Conservation (phyloP, 805 yeast species). For the Candida namnaoensis region DNA sequence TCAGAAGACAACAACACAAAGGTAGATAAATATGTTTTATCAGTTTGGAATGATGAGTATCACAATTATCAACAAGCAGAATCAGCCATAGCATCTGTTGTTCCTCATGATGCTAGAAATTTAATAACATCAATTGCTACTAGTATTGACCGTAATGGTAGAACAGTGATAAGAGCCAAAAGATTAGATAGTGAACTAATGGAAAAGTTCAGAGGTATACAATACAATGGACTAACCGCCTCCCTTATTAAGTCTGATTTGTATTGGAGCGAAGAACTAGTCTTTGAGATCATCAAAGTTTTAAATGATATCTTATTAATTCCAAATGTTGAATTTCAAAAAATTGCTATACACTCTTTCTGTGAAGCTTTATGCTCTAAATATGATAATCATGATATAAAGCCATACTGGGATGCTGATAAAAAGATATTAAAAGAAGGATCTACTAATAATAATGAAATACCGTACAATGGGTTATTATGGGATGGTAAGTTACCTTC, state of each 20-base stretch:
- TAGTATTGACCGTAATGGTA: slow-evolving; percentile 40
- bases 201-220: slow-evolving; percentile 29
- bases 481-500: too few relatives aligned
- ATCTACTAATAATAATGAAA: too few relatives aligned
- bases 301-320: slow-evolving; percentile 29
- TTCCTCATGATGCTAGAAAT: slow-evolving; percentile 20
- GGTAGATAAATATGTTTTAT: slow-evolving; percentile 22
- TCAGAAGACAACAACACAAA: slow-evolving; percentile 1
- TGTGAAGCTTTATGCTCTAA: too few relatives aligned
- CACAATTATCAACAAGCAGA: slow-evolving; percentile 54
- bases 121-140: slow-evolving; percentile 22
- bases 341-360: slow-evolving; percentile 20
- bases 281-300: slow-evolving; percentile 42
- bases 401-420: too few relatives aligned
- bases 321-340: slow-evolving; percentile 29
- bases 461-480: too few relatives aligned
- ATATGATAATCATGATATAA: too few relatives aligned
- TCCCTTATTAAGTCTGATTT: slow-evolving; percentile 45
- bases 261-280: slow-evolving; percentile 37
- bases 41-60: slow-evolving; percentile 64
- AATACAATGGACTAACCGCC: slow-evolving; percentile 44
- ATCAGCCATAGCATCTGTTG: slow-evolving; percentile 32
- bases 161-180: slow-evolving; percentile 35
- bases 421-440: too few relatives aligned
- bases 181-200: slow-evolving; percentile 16